Evolutionary conservation across 106 monocot species (phyloP).

Genomic region (Dioscorea zingiberensis): DNA sequence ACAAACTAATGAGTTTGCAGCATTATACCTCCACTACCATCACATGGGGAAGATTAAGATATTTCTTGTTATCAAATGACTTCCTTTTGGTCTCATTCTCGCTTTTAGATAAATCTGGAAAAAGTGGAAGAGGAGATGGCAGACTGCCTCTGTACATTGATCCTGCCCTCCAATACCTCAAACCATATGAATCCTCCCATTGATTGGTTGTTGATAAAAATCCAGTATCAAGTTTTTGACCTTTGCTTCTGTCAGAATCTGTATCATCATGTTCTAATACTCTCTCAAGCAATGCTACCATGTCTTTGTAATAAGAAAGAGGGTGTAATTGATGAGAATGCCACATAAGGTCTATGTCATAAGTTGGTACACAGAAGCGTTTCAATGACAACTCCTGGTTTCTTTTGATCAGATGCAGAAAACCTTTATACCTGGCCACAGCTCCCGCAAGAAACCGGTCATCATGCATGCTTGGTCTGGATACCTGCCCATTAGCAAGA

Average conservation of each 20-base stretch:
- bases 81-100: not conserved
- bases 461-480: slow-evolving; percentile 57
- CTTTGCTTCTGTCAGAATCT: slow-evolving; percentile 81
- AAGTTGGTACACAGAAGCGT: slow-evolving; percentile 79
- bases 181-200: slow-evolving; percentile 76
- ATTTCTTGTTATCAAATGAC: not conserved
- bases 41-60: slow-evolving; percentile 28
- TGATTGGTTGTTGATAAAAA: slow-evolving; percentile 68
- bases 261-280: slow-evolving; percentile 91
- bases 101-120: slow-evolving; percentile 8
- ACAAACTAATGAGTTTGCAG: no score
- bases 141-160: slow-evolving; percentile 58
- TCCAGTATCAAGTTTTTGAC: slow-evolving; percentile 76
- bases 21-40: slow-evolving; percentile 59
- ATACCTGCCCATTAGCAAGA: slow-evolving; percentile 49
- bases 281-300: slow-evolving; percentile 52
- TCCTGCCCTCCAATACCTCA: slow-evolving; percentile 88
- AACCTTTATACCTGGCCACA: slow-evolving; percentile 77
- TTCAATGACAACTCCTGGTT: slow-evolving; percentile 55
- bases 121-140: slow-evolving; percentile 40
- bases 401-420: slow-evolving; percentile 77
- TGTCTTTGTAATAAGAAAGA: slow-evolving; percentile 72
- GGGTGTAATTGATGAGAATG: slow-evolving; percentile 93
- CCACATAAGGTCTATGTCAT: slow-evolving; percentile 95
- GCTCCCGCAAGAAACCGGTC: slow-evolving; percentile 55